Conservation (phyloP, 2,329 filamentous ascomycete genomes). For the Nannizziopsis barbatae region DNA sequence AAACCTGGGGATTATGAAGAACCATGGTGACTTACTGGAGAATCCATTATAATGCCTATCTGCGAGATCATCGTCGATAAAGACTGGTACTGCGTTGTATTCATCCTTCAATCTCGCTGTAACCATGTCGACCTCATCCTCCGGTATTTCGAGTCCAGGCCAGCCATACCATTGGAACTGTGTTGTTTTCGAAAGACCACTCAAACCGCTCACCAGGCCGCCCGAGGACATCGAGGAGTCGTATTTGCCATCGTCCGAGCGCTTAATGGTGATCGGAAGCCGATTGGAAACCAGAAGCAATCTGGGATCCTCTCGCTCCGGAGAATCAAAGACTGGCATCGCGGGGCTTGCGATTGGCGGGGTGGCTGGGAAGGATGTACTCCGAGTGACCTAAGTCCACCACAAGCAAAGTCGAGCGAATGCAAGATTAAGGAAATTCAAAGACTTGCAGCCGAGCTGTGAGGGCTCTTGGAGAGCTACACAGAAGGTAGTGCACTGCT, state of each 20-base stretch:
- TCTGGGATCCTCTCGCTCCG: conserved; percentile 31
- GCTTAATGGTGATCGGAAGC: conserved; percentile 91
- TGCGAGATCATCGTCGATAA: conserved; percentile 84
- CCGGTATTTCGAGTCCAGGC: conserved; percentile 85
- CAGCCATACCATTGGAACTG: conserved; percentile 98
- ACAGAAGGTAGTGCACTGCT: background rate
- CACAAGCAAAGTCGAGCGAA: no score
- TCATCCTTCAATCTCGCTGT: conserved; percentile 71
- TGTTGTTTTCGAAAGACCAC: conserved; percentile 80
- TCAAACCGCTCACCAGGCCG: conserved; percentile 85
- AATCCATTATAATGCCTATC: conserved; percentile 98
- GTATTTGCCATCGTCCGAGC: conserved; percentile 81
- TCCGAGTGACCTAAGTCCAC: no score
- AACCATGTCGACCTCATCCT: conserved; percentile 64
- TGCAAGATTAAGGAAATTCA: no score
- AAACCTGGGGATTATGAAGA: background rate
- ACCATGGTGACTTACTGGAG: conserved; percentile 58
- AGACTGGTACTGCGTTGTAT: conserved; percentile 81
- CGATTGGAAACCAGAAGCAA: conserved; percentile 88
- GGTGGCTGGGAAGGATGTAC: background rate
- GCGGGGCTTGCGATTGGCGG: background rate
- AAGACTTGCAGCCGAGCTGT: background rate
- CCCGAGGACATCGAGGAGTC: conserved; percentile 94
- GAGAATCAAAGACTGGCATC: conserved; percentile 29
- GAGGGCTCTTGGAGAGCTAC: background rate